Base-by-base conservation (phyloP, 495 filamentous ascomycete genomes). In the Penicillium goetzii region DNA sequence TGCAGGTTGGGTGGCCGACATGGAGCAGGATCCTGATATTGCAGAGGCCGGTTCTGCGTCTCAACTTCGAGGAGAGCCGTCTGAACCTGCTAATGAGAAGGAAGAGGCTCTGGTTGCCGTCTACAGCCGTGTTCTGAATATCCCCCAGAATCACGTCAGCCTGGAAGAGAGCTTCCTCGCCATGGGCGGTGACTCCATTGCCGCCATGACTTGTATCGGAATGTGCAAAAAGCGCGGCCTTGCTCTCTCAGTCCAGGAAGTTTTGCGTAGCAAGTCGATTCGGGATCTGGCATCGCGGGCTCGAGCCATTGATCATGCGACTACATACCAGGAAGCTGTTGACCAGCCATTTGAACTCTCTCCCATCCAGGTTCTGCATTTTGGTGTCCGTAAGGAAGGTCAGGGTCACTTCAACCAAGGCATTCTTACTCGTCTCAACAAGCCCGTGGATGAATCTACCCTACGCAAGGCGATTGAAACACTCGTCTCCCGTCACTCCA, bases 391-490 rank as follows among this genome's bases (percentile, higher is more conserved):
- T 0, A 71, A 76, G 38, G 81, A 87, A 23, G 82, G 80, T 0
- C 80, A 84, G 62, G 86, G 86, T n/a, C 85, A 90, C 58, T 93
- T 90, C 69, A 91, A 92, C 68, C 88, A 90, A 66, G 89, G 89
- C 57, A 79, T 91, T 41, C 70, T 90, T 0, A 78, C 90, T 3
- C 81, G 84, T 3, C 59, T 92, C 15, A 86, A 80, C 51, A 78
- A 77, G 60, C 68, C 65, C 3, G 72, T 87, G 33, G 73, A 81
- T 14, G 69, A 83, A 12, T 62, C 72, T 4, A 80, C 82, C 10
- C 66, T 92, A 4, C 72, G 70, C 1, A 75, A 78, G 17, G 86
- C 87, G 1, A 68, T 89, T 45, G 82, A 88, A 56, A 80, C 81
- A 0, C 73, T 91, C 11, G 80, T 91, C 15, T 76, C 72, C 1